phyloP scores from a whole-genome alignment of 148 eudicot species.

The Linanthus parryae region DNA sequence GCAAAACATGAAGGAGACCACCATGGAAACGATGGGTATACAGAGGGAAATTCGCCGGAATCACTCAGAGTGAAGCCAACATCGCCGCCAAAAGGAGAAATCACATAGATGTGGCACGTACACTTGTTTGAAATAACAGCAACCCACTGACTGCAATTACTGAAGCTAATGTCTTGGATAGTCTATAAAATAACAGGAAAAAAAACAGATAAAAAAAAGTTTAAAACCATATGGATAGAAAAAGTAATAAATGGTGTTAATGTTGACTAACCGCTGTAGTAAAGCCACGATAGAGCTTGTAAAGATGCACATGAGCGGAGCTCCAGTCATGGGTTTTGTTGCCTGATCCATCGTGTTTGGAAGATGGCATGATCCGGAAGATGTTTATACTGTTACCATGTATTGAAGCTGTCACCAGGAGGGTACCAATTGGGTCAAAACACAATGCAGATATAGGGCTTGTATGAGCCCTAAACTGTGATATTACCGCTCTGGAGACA shows the following conservation, averaged over 20 bases:
- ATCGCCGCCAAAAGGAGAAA: slow-evolving; percentile 43
- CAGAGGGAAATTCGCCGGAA: slow-evolving; percentile 21
- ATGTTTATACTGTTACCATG: slow-evolving; percentile 37
- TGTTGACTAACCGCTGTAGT: slow-evolving; percentile 27
- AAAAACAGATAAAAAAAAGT: background rate
- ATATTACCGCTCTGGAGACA: slow-evolving; percentile 26
- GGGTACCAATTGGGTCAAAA: slow-evolving; percentile 45
- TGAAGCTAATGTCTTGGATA: slow-evolving; percentile 43
- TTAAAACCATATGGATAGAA: background rate
- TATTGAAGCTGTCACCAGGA: slow-evolving; percentile 42
- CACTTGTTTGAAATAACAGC: slow-evolving; percentile 33
- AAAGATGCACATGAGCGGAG: slow-evolving; percentile 38
- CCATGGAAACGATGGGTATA: slow-evolving; percentile 30
- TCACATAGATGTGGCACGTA: slow-evolving; percentile 33
- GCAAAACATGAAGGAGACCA: slow-evolving; percentile 30
- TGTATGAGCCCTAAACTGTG: slow-evolving; percentile 40
- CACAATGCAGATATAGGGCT: slow-evolving; percentile 42
- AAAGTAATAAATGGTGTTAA: background rate
- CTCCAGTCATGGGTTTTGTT: slow-evolving; percentile 25
- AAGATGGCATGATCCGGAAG: slow-evolving; percentile 36
- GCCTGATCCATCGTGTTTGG: slow-evolving; percentile 18
- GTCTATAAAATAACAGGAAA: slow-evolving; percentile 19
- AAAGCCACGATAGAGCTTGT: slow-evolving; percentile 42
- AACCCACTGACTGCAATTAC: slow-evolving; percentile 39
- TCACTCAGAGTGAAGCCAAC: slow-evolving; percentile 25